phyloP scores from a whole-genome alignment of 345 rosid genomes.

The Reutealis trisperma region DNA sequence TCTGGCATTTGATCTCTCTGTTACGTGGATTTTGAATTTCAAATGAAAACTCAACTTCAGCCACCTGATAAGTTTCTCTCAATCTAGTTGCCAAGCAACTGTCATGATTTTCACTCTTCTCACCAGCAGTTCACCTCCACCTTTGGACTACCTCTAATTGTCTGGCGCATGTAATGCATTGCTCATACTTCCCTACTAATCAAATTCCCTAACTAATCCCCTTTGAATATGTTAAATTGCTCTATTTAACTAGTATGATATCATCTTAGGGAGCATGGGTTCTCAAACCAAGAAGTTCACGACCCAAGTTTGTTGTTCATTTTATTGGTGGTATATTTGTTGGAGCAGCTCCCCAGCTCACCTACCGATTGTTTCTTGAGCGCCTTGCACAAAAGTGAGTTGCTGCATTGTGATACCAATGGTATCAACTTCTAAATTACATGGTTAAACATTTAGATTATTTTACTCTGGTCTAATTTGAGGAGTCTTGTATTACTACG shows the following conservation, averaged over 20 bases:
- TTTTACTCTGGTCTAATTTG: neutral
- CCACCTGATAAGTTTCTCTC: too few species aligned
- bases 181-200: neutral
- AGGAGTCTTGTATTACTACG: neutral
- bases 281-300: conserved; percentile 66
- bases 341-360: conserved; percentile 98
- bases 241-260: conserved; percentile 4
- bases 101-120: too few species aligned
- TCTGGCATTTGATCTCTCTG: too few species aligned
- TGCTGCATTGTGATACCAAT: neutral
- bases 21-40: too few species aligned
- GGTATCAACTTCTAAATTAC: neutral
- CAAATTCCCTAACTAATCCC: neutral
- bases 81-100: too few species aligned
- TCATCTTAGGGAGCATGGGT: conserved; percentile 90
- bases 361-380: conserved; percentile 93
- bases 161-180: too few species aligned
- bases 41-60: too few species aligned
- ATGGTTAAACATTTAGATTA: neutral
- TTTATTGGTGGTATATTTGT: conserved; percentile 96
- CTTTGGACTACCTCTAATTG: too few species aligned
- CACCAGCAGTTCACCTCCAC: too few species aligned
- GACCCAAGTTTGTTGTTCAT: conserved; percentile 78
- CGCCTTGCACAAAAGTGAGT: conserved; percentile 86
- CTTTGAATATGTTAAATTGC: neutral